Percentiles rank a stretch among this genome's conserved stretches.
Conservation (phyloP, 192 early-diverging fungal species). For the Rhizoclosmatium globosum region DNA sequence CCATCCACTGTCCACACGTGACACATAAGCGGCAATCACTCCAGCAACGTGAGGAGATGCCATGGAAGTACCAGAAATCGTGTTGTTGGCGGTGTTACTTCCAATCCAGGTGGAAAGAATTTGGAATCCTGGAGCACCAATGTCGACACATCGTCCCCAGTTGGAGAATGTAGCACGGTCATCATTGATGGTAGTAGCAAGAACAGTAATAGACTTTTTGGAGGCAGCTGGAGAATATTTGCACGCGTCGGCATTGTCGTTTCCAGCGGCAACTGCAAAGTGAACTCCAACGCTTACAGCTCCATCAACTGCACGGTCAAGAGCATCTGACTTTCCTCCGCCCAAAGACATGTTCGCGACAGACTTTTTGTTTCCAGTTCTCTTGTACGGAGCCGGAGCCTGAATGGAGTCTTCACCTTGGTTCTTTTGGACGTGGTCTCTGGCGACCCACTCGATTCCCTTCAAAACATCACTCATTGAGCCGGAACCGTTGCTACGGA, state of each 20-base stretch:
- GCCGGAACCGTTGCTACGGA: constrained; percentile 88
- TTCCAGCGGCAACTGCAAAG: constrained; percentile 97
- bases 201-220: constrained; percentile 74
- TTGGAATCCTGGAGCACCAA: constrained; percentile 59
- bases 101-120: constrained; percentile 71
- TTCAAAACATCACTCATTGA: constrained; percentile 89
- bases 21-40: constrained; percentile 57
- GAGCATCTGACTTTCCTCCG: constrained; percentile 68
- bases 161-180: constrained; percentile 70
- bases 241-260: constrained; percentile 94
- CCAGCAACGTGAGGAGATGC: constrained; percentile 84
- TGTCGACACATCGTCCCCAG: constrained; percentile 73
- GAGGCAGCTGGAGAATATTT: constrained; percentile 83
- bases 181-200: constrained; percentile 71
- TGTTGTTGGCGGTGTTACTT: constrained; percentile 65
- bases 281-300: constrained; percentile 83
- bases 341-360: constrained; percentile 91
- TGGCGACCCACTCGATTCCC: constrained; percentile 61
- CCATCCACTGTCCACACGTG: constrained; percentile 36
- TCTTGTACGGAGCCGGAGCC: constrained; percentile 36
- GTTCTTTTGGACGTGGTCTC: constrained; percentile 41
- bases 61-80: constrained; percentile 86
- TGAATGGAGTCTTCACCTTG: constrained; percentile 28
- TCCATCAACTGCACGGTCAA: constrained; percentile 76
- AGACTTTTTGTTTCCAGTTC: constrained; percentile 70